Base-by-base conservation (phyloP, 768 basidiomycete genomes). In the Solioccasus polychromus region DNA sequence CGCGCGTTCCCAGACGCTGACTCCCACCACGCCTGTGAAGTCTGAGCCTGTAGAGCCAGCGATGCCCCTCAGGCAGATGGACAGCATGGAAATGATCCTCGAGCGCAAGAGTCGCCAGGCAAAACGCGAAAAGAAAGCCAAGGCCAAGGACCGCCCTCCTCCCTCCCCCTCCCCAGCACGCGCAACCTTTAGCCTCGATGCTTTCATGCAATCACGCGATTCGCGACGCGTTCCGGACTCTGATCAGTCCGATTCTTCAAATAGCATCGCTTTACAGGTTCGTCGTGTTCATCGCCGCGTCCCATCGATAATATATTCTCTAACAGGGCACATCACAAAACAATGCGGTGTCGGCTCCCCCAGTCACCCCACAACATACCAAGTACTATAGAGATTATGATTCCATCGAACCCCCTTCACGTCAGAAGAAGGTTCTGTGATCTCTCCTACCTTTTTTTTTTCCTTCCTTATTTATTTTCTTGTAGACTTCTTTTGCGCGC, bases 51-150 rank as follows among this genome's bases (percentile, higher is more conserved):
- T 65, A 36, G 83, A 86, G 45, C 63, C 60, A 19, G 42, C 68
- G 35, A 61, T 76, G 41, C 75, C 80, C 11, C 62, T 72, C 19
- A 78, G 83, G 24, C 79, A 76, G 28, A 78, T 79, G 66, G 83
- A 84, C 52, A 85, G 75, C 59, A 88, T 89, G 87, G 83, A 89
- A 51, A 68, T 78, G 68, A 78, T 89, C 32, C 76, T 89, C 50
- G 87, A 88, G 62, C 77, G 83, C 35, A 83, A 86, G 61, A 72
- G 63, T 47, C 74, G 80, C 44, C 78, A 76, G 50, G 74, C 62
- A 45, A 75, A 72, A 56, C 77, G 71, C 42, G 80, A 77, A 44
- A 76, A 78, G 59, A 66, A 64, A 47, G 52, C 48, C 35, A 74
- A 68, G 50, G 70, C 61, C 38, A 78, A 72, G 57, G 83, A 79